phyloP scores from a whole-genome alignment of 2,329 filamentous ascomycete genomes.

The Aplosporella prunicola region DNA sequence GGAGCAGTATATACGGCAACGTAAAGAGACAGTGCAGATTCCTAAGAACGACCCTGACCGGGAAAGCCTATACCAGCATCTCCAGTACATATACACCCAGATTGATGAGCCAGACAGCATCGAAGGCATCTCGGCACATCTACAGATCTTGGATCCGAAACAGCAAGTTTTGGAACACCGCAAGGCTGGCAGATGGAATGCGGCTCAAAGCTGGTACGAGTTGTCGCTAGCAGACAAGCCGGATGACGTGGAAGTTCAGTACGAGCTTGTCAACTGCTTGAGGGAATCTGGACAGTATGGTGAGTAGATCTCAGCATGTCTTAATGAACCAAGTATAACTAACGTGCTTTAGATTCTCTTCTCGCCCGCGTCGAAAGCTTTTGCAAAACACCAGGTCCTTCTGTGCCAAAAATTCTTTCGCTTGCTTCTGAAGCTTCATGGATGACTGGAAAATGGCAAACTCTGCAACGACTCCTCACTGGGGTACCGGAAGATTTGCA shows the following conservation, averaged over 20 bases:
- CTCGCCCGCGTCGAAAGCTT: conserved; percentile 81
- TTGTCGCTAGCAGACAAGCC: conserved; percentile 75
- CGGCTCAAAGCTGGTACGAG: conserved; percentile 97
- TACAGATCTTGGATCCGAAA: conserved; percentile 80
- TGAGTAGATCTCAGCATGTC: conserved; percentile 34
- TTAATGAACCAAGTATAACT: conserved; percentile 16
- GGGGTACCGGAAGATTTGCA: conserved; percentile 39
- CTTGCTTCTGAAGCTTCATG: conserved; percentile 88
- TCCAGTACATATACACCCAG: conserved; percentile 92
- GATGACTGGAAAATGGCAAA: conserved; percentile 75
- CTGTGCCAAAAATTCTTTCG: conserved; percentile 51
- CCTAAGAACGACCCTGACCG: conserved; percentile 43
- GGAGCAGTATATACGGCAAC: conserved; percentile 73
- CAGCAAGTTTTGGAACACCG: conserved; percentile 89
- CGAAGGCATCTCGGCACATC: conserved; percentile 82
- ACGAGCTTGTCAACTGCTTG: conserved; percentile 76
- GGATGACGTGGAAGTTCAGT: conserved; percentile 64
- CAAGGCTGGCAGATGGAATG: conserved; percentile 87
- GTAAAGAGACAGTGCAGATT: conserved; percentile 33
- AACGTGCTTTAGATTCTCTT: conserved; percentile 54
- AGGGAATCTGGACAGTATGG: conserved; percentile 94
- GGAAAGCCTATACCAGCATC: conserved; percentile 59
- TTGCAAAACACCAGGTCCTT: conserved; percentile 28
- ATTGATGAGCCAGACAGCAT: conserved; percentile 97
- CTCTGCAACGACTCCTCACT: conserved; percentile 53